A percentile compares a stretch with the other conserved stretches of the same genome.
These are phyloP conservation scores for Myriosclerotinia scirpicola DNA, from an alignment of 2,329 filamentous ascomycete species.

Conservation along the genomic window DNA sequence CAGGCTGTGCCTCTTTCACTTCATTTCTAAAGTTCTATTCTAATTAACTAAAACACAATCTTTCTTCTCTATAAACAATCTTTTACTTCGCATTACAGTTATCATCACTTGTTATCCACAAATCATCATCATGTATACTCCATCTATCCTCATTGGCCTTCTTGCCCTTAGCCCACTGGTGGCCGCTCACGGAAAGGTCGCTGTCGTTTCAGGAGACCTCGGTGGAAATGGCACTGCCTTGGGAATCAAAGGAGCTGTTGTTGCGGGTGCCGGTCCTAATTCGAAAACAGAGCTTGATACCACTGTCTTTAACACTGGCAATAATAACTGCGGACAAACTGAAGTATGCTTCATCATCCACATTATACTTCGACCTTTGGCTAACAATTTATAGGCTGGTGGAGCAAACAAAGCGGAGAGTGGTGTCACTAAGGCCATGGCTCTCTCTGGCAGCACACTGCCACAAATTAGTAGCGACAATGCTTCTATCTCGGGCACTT, in stretches of 20 bases:
- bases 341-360: not conserved
- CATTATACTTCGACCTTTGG: slow-evolving; percentile 37
- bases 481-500: slow-evolving; percentile 43
- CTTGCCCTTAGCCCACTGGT: slow-evolving; percentile 56
- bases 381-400: slow-evolving; percentile 37
- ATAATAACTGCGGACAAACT: slow-evolving; percentile 30
- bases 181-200: slow-evolving; percentile 51
- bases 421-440: slow-evolving; percentile 42
- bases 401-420: slow-evolving; percentile 39
- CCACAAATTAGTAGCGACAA: slow-evolving; percentile 43
- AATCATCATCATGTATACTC: not conserved
- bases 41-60: no score
- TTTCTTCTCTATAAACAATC: not conserved
- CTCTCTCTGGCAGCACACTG: slow-evolving; percentile 43
- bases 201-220: slow-evolving; percentile 39
- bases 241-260: slow-evolving; percentile 45
- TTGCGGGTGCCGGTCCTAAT: slow-evolving; percentile 46
- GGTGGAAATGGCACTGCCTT: slow-evolving; percentile 48
- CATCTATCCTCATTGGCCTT: slow-evolving; percentile 33
- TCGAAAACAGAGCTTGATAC: slow-evolving; percentile 47
- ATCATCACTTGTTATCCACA: not conserved
- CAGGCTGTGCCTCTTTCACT: slow-evolving; percentile 8
- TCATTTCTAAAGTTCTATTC: not conserved
- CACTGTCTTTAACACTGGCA: slow-evolving; percentile 44
- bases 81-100: not conserved